These are phyloP conservation scores for Fraxinus nigra DNA, from an alignment of 305 asterid species.

Conservation along the genomic window DNA sequence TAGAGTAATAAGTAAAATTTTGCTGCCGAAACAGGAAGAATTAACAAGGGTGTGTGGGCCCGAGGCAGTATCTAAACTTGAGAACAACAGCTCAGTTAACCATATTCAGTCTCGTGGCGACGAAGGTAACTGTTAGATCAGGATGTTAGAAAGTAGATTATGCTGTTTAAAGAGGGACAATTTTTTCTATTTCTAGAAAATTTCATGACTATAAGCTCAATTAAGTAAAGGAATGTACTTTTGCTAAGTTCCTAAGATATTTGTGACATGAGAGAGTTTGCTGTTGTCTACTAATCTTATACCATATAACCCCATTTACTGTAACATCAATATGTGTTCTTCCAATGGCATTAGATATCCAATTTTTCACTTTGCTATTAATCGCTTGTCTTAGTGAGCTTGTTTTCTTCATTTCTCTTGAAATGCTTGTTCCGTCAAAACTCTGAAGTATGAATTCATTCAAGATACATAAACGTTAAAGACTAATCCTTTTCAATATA, in stretches of 20 bases:
- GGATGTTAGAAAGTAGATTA: constrained; percentile 7
- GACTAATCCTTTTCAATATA: background rate
- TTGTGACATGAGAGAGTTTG: constrained; percentile 20
- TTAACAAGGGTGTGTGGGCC: constrained; percentile 61
- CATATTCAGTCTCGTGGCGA: constrained; percentile 42
- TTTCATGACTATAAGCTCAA: background rate
- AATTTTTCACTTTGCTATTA: background rate
- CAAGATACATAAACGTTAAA: background rate
- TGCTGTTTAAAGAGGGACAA: background rate
- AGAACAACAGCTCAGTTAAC: constrained; percentile 33
- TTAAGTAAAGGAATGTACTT: background rate
- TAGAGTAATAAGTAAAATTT: background rate
- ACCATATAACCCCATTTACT: constrained; percentile 15
- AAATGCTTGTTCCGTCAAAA: background rate
- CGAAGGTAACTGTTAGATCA: constrained; percentile 52
- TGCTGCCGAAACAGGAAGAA: constrained; percentile 64
- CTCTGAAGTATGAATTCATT: background rate
- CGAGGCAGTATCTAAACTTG: constrained; percentile 57
- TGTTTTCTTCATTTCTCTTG: background rate
- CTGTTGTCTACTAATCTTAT: constrained; percentile 28
- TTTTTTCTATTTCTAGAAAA: background rate
- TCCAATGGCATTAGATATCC: background rate
- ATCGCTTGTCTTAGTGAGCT: background rate
- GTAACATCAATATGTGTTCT: constrained; percentile 14
- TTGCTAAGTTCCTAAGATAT: constrained; percentile 20